A percentile compares a stretch with the other conserved stretches of the same genome.
These are phyloP conservation scores for Seiridium cupressi DNA, from an alignment of 2,329 filamentous ascomycete species.

Conservation along the genomic window DNA sequence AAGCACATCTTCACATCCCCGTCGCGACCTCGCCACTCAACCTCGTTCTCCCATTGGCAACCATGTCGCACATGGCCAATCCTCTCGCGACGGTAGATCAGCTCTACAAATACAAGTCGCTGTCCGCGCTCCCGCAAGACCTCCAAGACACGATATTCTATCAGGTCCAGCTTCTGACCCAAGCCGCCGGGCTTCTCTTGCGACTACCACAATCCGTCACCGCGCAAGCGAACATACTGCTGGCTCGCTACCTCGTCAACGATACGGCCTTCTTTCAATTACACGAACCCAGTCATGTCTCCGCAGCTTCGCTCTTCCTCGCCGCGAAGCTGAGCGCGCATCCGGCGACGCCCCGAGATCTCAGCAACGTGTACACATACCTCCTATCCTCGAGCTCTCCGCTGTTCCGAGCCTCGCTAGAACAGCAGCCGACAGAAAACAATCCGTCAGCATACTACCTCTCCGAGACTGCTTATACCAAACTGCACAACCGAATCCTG, in stretches of 20 bases:
- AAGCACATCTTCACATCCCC: not conserved
- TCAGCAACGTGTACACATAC: slow-evolving; percentile 83
- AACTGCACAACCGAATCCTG: slow-evolving; percentile 63
- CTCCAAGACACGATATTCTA: slow-evolving; percentile 72
- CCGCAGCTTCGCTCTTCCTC: slow-evolving; percentile 78
- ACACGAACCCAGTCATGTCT: slow-evolving; percentile 67
- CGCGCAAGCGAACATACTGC: slow-evolving; percentile 78
- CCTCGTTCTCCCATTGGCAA: not conserved
- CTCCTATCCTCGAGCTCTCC: slow-evolving; percentile 64
- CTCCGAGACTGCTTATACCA: slow-evolving; percentile 69
- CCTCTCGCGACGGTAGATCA: slow-evolving; percentile 72
- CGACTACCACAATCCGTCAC: slow-evolving; percentile 83
- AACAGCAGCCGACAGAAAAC: slow-evolving; percentile 7
- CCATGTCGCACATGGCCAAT: slow-evolving; percentile 66
- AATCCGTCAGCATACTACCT: slow-evolving; percentile 63
- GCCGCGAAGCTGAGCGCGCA: slow-evolving; percentile 78
- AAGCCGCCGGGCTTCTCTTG: slow-evolving; percentile 77
- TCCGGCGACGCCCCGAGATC: slow-evolving; percentile 73
- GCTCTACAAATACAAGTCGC: slow-evolving; percentile 54
- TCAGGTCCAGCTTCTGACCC: slow-evolving; percentile 70
- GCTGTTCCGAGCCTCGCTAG: slow-evolving; percentile 41
- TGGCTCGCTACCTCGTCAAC: slow-evolving; percentile 76
- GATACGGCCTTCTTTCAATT: slow-evolving; percentile 53
- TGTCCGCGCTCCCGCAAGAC: slow-evolving; percentile 62
- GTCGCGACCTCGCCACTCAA: not conserved